Base-by-base conservation (phyloP, 2,329 filamentous ascomycete species). In the Teratosphaeria gauchensis region DNA sequence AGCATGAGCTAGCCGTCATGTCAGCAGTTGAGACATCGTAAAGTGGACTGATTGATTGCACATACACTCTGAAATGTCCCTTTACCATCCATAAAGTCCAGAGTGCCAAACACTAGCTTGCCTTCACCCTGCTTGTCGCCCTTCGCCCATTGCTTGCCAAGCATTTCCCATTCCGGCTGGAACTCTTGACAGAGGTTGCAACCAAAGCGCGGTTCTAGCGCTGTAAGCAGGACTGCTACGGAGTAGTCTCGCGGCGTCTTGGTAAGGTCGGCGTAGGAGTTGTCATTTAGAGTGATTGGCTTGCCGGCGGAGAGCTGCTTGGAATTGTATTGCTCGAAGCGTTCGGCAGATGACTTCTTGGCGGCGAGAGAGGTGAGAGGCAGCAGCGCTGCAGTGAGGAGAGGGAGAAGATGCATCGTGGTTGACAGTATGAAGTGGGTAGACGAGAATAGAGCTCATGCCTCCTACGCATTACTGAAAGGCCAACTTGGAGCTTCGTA, bases 161-260 rank as follows among this genome's bases (percentile, higher is more conserved):
- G 77, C 57, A 97, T 75, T 58, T 95, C 89, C 88, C 91, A 99
- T 76, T 99, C 94, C 1, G 92, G 88, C 73, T 96, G 89, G 74
- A 99, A 96, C 56, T 95, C 90, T 56, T 85, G 83, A 74, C 94
- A 99, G 54, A 97, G 79, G 64, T 85, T 79, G 73, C 94, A 99
- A 61, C 88, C 89, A 71, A 89, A 96, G 59, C 90, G 84, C 33
- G 85, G 70, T 65, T 96, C 92, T 68, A 92, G 76, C 42, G 94
- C 94, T 1, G 94, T 99, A 64, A 99, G 78, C 14, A 99, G 82
- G 2, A 99, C 82, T 2, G 86, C 87, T 31, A 88, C 82, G 46
- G 85, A 85, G 74, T 96, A 95, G 75, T 99, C 89, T 65, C 94
- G 85, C 12, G 92, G 90, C 1, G 83, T 76, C 16, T 83, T 77